Conservation (phyloP, 139 green algal species). For the Chlorella sp. region DNA sequence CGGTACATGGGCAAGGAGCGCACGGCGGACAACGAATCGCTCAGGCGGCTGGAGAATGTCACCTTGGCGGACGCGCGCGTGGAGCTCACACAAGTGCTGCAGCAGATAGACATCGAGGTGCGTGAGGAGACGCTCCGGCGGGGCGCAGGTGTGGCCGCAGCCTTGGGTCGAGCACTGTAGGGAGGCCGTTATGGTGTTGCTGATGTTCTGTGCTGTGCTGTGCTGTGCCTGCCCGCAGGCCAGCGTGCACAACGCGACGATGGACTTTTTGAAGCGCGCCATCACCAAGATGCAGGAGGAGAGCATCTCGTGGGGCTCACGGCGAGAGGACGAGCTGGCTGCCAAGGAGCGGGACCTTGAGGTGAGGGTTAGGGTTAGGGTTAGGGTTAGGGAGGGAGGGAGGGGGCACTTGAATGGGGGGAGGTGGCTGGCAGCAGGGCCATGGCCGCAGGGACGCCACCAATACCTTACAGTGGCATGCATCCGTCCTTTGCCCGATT, state of each 20-base stretch:
- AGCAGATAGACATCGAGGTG: slow-evolving; percentile 58
- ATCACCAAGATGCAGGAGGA: slow-evolving; percentile 19
- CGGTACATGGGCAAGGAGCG: slow-evolving; percentile 35
- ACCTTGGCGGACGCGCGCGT: slow-evolving; percentile 38
- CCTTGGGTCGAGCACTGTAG: no score
- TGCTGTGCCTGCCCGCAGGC: slow-evolving; percentile 13
- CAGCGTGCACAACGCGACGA: slow-evolving; percentile 17
- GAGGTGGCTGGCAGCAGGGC: no score
- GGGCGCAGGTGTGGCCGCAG: no score
- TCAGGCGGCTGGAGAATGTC: slow-evolving; percentile 35
- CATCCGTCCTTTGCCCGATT: no score
- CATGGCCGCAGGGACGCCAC: no score
- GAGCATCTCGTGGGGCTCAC: slow-evolving; percentile 19
- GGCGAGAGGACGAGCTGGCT: slow-evolving; percentile 24
- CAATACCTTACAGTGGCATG: no score
- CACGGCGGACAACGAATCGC: slow-evolving; percentile 31
- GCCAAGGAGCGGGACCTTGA: slow-evolving; percentile 30
- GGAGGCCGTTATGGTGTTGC: no score
- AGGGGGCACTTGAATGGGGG: no score
- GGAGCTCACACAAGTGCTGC: slow-evolving; percentile 32
- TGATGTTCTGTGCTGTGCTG: no score
- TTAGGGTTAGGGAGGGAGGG: no score
- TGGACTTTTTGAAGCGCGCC: slow-evolving; percentile 17
- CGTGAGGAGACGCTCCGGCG: no score
- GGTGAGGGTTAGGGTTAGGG: no score